phyloP scores from a whole-genome alignment of 371 early-diverging fungal genomes.

The Lichtheimia corymbifera region DNA sequence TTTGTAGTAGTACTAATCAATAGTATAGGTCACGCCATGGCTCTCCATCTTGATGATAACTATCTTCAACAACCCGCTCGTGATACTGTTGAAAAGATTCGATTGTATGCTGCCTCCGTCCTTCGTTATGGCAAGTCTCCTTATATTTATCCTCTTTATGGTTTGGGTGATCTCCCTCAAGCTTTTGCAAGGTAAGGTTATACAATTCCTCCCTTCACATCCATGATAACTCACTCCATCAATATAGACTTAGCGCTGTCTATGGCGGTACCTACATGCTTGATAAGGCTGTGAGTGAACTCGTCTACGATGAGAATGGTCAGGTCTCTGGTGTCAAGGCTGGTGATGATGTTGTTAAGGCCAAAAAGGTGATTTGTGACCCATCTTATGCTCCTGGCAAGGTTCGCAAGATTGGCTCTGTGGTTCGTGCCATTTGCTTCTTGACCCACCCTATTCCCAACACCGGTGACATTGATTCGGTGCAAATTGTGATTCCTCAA shows the following conservation, averaged over 20 bases:
- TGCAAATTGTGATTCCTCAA: slow-evolving; percentile 97
- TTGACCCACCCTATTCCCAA: slow-evolving; percentile 92
- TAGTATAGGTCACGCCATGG: slow-evolving; percentile 89
- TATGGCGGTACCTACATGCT: slow-evolving; percentile 99
- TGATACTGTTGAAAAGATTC: slow-evolving; percentile 94
- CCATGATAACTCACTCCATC: background rate
- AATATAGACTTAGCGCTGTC: slow-evolving; percentile 82
- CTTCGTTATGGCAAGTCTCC: slow-evolving; percentile 96
- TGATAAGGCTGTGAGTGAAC: slow-evolving; percentile 84
- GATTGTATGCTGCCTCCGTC: slow-evolving; percentile 93
- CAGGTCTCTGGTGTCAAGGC: slow-evolving; percentile 86
- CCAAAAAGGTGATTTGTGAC: slow-evolving; percentile 92
- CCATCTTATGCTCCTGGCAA: slow-evolving; percentile 88
- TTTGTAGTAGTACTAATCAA: too few relatives aligned
- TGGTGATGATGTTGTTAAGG: slow-evolving; percentile 81
- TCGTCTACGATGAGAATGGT: slow-evolving; percentile 79
- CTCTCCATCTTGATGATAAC: slow-evolving; percentile 92
- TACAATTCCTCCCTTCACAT: background rate
- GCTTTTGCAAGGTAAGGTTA: slow-evolving; percentile 91
- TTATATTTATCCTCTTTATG: slow-evolving; percentile 99
- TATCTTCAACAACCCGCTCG: slow-evolving; percentile 89
- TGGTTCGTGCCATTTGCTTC: slow-evolving; percentile 95
- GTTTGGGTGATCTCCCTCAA: slow-evolving; percentile 99
- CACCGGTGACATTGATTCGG: slow-evolving; percentile 89
- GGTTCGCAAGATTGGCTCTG: slow-evolving; percentile 78